Percentiles rank a stretch among this genome's conserved stretches.
phyloP scores from a whole-genome alignment of 768 basidiomycete genomes.

The Tulasnella sp. region DNA sequence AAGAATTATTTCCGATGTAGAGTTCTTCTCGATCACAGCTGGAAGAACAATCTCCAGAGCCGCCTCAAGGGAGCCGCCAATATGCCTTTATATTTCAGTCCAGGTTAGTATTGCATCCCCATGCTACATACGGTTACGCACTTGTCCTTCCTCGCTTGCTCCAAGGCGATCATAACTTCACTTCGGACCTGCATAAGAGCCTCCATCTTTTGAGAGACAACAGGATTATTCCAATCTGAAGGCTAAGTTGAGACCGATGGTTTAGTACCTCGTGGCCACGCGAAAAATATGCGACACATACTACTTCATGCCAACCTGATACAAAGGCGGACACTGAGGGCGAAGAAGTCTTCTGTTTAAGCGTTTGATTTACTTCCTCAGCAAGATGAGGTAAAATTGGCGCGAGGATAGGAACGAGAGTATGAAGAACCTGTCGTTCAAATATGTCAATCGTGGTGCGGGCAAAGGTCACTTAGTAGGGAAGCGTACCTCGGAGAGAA shows the following conservation, averaged over 20 bases:
- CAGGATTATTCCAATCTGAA: slow-evolving; percentile 52
- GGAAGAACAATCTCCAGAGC: slow-evolving; percentile 61
- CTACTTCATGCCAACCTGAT: slow-evolving; percentile 63
- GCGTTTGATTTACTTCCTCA: slow-evolving; percentile 68
- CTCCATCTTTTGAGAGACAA: slow-evolving; percentile 60
- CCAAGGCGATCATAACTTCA: slow-evolving; percentile 61
- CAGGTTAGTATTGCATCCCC: background rate
- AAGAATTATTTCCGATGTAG: slow-evolving; percentile 6
- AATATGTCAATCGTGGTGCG: background rate
- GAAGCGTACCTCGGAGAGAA: slow-evolving; percentile 59
- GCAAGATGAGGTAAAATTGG: slow-evolving; percentile 88
- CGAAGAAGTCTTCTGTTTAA: slow-evolving; percentile 33
- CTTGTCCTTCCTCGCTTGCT: slow-evolving; percentile 74
- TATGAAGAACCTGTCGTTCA: slow-evolving; percentile 53
- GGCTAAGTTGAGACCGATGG: background rate
- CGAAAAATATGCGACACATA: slow-evolving; percentile 38
- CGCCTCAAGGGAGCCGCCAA: slow-evolving; percentile 74
- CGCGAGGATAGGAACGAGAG: slow-evolving; percentile 66
- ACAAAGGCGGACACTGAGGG: slow-evolving; percentile 61
- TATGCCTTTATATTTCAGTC: slow-evolving; percentile 43
- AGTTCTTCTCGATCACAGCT: background rate
- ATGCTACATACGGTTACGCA: slow-evolving; percentile 36
- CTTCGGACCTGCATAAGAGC: slow-evolving; percentile 57
- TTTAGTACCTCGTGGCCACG: background rate
- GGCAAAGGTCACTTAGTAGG: background rate